These are phyloP conservation scores for Russula earlei DNA, from an alignment of 768 basidiomycete species.

Conservation along the genomic window DNA sequence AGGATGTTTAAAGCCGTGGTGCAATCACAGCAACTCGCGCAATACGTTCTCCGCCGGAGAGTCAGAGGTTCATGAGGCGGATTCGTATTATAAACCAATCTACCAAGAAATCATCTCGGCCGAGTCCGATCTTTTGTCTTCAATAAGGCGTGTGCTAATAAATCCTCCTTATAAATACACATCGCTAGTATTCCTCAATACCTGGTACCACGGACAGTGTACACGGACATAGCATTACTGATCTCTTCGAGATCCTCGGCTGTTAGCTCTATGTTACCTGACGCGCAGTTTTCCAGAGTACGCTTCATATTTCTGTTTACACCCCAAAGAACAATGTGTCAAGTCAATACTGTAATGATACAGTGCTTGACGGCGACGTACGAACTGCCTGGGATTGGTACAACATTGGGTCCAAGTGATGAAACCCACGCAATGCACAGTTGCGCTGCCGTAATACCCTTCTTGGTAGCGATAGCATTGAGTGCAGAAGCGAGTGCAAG, in stretches of 20 bases:
- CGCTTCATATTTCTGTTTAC: constrained; percentile 30
- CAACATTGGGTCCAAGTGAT: constrained; percentile 29
- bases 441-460: constrained; percentile 33
- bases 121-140: too few relatives aligned
- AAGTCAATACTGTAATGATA: neutral
- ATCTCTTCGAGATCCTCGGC: constrained; percentile 34
- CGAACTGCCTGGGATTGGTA: constrained; percentile 42
- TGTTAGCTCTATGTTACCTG: constrained; percentile 30
- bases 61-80: neutral
- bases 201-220: constrained; percentile 10
- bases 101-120: neutral
- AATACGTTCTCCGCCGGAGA: constrained; percentile 39
- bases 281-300: constrained; percentile 35
- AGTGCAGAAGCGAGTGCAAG: constrained; percentile 34
- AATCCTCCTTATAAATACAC: constrained; percentile 1
- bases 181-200: constrained; percentile 2
- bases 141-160: too few relatives aligned
- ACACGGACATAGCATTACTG: constrained; percentile 26
- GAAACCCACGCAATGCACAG: constrained; percentile 34
- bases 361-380: constrained; percentile 16
- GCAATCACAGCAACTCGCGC: constrained; percentile 40
- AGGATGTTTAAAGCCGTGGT: constrained; percentile 63
- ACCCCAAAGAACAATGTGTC: neutral
- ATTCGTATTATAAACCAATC: neutral
- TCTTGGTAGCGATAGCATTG: constrained; percentile 32